These are phyloP conservation scores for Tulasnella sp. DNA, from an alignment of 768 basidiomycete genomes.

Conservation along the genomic window DNA sequence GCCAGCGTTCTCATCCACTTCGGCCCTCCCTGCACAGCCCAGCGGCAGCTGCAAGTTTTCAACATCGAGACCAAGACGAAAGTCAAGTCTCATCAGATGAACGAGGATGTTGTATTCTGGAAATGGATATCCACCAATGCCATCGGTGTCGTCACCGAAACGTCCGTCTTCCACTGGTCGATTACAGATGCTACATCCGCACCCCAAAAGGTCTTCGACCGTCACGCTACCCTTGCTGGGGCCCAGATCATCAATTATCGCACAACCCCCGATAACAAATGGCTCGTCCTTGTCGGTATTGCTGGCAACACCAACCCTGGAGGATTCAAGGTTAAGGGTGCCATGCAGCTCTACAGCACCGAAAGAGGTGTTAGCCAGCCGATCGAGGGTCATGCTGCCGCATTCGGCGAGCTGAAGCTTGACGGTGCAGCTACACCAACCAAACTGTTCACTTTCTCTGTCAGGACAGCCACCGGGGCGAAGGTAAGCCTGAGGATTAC, in stretches of 20 bases:
- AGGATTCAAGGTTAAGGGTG: slow-evolving; percentile 97
- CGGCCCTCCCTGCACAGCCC: slow-evolving; percentile 50
- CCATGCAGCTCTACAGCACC: slow-evolving; percentile 93
- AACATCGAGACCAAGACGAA: slow-evolving; percentile 97
- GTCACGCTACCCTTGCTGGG: slow-evolving; percentile 88
- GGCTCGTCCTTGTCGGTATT: slow-evolving; percentile 95
- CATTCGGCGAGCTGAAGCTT: slow-evolving; percentile 86
- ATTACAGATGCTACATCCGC: slow-evolving; percentile 67
- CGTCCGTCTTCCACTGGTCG: slow-evolving; percentile 89
- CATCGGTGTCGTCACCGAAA: slow-evolving; percentile 93
- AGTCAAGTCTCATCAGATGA: slow-evolving; percentile 91
- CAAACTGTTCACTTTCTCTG: slow-evolving; percentile 93
- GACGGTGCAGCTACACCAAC: slow-evolving; percentile 82
- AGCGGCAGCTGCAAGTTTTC: slow-evolving; percentile 93
- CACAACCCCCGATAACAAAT: slow-evolving; percentile 86
- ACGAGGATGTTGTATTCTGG: slow-evolving; percentile 96
- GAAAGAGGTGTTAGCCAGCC: slow-evolving; percentile 94
- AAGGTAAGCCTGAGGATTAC: slow-evolving; percentile 59
- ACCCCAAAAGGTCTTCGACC: slow-evolving; percentile 92
- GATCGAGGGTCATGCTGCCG: slow-evolving; percentile 97
- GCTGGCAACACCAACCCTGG: slow-evolving; percentile 90
- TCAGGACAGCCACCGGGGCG: slow-evolving; percentile 93
- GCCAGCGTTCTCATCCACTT: background rate
- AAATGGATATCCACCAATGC: slow-evolving; percentile 93
- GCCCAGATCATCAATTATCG: slow-evolving; percentile 99